Percentiles rank a stretch among this genome's conserved stretches.
Conservation (phyloP, 2,329 filamentous ascomycete species). For the Neonectria neomacrospora region DNA sequence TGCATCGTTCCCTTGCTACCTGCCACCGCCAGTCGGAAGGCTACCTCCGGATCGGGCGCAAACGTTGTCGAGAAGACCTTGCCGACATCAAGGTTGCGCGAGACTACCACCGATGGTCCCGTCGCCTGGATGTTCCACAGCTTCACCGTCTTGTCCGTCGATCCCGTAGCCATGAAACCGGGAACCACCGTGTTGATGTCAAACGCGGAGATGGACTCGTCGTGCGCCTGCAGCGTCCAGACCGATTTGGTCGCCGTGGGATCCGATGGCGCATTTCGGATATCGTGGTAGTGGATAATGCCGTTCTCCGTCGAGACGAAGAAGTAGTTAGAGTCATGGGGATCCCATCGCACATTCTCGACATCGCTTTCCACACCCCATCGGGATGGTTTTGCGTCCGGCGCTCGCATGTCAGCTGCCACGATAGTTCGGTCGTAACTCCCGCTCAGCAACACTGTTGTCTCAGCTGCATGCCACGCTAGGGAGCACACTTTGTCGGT, state of each 20-base stretch:
- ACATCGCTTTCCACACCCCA: slow-evolving; percentile 98
- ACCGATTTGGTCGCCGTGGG: slow-evolving; percentile 83
- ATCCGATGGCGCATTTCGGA: slow-evolving; percentile 77
- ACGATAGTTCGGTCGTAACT: slow-evolving; percentile 96
- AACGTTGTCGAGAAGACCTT: slow-evolving; percentile 94
- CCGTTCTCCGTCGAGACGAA: slow-evolving; percentile 95
- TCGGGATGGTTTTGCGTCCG: slow-evolving; percentile 80
- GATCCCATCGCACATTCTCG: slow-evolving; percentile 92
- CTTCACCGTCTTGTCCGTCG: slow-evolving; percentile 94
- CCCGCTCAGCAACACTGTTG: slow-evolving; percentile 89
- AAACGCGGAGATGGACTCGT: slow-evolving; percentile 90
- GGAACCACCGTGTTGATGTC: slow-evolving; percentile 91
- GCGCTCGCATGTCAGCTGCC: slow-evolving; percentile 95
- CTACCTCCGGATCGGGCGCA: slow-evolving; percentile 88
- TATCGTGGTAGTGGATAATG: slow-evolving; percentile 91
- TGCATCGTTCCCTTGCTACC: slow-evolving; percentile 94
- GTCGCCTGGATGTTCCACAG: slow-evolving; percentile 89
- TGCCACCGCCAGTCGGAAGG: slow-evolving; percentile 91
- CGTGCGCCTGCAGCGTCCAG: slow-evolving; percentile 96
- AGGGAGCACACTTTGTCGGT: slow-evolving; percentile 98
- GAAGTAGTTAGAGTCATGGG: slow-evolving; percentile 92
- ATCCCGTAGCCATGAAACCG: slow-evolving; percentile 92
- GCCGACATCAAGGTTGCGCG: slow-evolving; percentile 90
- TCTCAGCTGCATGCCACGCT: slow-evolving; percentile 89
- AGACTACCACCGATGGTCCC: slow-evolving; percentile 90